Conservation (phyloP, 2,329 filamentous ascomycete genomes). For the Lachnellula hyalina region DNA sequence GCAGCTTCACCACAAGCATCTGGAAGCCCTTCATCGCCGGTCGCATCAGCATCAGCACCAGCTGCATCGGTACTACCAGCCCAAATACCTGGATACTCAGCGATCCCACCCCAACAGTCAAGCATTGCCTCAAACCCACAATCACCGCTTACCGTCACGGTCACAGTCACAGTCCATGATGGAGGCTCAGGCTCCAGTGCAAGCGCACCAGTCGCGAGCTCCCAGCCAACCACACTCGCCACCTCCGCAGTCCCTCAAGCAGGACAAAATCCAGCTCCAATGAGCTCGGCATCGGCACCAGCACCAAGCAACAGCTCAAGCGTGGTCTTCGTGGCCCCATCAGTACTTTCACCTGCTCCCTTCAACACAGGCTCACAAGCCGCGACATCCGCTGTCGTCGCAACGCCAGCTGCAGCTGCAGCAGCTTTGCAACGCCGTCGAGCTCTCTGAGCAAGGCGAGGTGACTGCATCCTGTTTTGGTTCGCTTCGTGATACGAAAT, state of each 20-base stretch:
- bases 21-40: background rate
- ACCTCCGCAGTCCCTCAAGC: too few species aligned
- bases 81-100: constrained; percentile 5
- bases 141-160: constrained; percentile 30
- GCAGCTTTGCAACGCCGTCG: too few species aligned
- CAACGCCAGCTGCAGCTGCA: too few species aligned
- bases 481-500: too few species aligned
- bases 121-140: constrained; percentile 8
- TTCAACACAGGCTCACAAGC: too few species aligned
- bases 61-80: constrained; percentile 1
- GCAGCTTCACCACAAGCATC: constrained; percentile 1
- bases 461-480: too few species aligned
- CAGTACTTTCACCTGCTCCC: background rate
- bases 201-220: background rate
- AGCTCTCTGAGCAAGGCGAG: too few species aligned
- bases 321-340: background rate
- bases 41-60: constrained; percentile 3
- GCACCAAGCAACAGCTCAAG: constrained; percentile 11
- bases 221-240: too few species aligned
- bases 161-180: constrained; percentile 33
- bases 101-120: background rate
- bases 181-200: background rate
- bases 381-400: too few species aligned
- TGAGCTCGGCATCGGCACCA: constrained; percentile 12
- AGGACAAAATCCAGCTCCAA: too few species aligned